A percentile compares a stretch with the other conserved stretches of the same genome.
Evolutionary conservation across 768 basidiomycete species (phyloP).

Genomic region (Lentinula detonsa): DNA sequence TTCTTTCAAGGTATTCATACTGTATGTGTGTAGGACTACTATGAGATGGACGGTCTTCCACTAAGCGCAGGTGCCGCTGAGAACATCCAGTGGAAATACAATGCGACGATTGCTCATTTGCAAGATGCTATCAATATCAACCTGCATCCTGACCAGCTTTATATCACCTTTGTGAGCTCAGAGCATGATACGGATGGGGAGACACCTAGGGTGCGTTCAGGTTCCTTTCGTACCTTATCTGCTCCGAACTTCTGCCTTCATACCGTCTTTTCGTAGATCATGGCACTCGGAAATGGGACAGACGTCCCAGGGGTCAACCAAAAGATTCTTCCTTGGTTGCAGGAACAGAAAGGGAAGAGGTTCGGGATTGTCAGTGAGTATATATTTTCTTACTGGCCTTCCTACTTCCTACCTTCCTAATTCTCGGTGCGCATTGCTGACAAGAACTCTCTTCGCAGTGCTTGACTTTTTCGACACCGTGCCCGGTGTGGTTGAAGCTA

Average conservation of each 20-base stretch:
- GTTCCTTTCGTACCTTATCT: too few species aligned
- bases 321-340: constrained; percentile 35
- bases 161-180: constrained; percentile 42
- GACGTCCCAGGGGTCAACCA: constrained; percentile 35
- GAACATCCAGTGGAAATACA: constrained; percentile 38
- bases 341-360: constrained; percentile 33
- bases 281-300: constrained; percentile 36
- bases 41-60: constrained; percentile 27
- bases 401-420: background rate
- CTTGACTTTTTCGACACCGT: constrained; percentile 42
- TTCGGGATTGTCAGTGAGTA: constrained; percentile 42
- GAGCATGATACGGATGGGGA: constrained; percentile 29
- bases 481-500: constrained; percentile 40
- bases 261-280: constrained; percentile 21
- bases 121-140: constrained; percentile 31
- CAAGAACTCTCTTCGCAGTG: constrained; percentile 21
- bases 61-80: constrained; percentile 24
- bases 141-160: constrained; percentile 33
- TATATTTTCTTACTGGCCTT: background rate
- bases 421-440: background rate
- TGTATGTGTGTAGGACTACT: constrained; percentile 27
- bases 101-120: constrained; percentile 33
- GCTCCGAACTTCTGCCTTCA: background rate
- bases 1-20: background rate
- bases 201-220: constrained; percentile 24